These are phyloP conservation scores for Coemansia sp. DNA, from an alignment of 192 early-diverging fungal species.

Conservation along the genomic window DNA sequence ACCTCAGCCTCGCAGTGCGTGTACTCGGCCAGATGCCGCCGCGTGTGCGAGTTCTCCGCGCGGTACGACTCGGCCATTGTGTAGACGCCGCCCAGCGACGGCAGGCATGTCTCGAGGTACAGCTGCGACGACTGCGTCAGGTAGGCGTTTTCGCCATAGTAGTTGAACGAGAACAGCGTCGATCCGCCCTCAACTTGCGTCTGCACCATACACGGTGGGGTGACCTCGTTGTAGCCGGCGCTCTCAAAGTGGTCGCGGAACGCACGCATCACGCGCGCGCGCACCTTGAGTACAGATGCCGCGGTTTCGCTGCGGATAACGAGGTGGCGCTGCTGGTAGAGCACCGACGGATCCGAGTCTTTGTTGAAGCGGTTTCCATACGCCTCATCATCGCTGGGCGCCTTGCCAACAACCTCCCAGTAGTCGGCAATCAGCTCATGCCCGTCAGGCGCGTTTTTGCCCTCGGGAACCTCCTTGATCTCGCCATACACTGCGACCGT, in stretches of 20 bases:
- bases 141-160: conserved; percentile 96
- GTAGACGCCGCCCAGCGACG: conserved; percentile 95
- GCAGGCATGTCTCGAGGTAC: conserved; percentile 95
- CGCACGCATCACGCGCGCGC: conserved; percentile 82
- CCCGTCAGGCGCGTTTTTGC: conserved; percentile 95
- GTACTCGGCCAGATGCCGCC: conserved; percentile 95
- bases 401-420: conserved; percentile 92
- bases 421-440: conserved; percentile 95
- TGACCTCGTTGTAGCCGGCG: conserved; percentile 82
- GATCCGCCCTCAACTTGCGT: conserved; percentile 98
- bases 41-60: conserved; percentile 96
- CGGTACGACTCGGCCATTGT: conserved; percentile 96
- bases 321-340: conserved; percentile 94
- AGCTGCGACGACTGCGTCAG: conserved; percentile 99
- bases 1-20: conserved; percentile 98
- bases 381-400: conserved; percentile 90
- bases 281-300: conserved; percentile 83
- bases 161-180: conserved; percentile 93
- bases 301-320: conserved; percentile 93
- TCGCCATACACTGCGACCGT: conserved; percentile 88
- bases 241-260: conserved; percentile 96
- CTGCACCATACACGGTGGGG: conserved; percentile 99
- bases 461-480: conserved; percentile 85
- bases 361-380: conserved; percentile 87
- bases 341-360: conserved; percentile 85